A percentile compares a stretch with the other conserved stretches of the same genome.
Evolutionary conservation across 768 basidiomycete species (phyloP).

Genomic region (Amyloporia xantha): DNA sequence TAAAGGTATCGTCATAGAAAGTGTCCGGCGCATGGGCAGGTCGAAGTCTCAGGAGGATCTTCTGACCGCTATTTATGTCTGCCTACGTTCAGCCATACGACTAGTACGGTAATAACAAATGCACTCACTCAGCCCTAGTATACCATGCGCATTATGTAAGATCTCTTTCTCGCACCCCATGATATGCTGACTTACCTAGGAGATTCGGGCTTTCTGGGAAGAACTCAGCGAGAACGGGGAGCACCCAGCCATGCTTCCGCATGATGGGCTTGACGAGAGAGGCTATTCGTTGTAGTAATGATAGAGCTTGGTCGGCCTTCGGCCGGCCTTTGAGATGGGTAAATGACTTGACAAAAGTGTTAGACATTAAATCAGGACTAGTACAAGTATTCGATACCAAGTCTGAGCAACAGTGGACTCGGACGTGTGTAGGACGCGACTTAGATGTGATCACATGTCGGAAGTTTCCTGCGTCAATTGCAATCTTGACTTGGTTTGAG

Average conservation of each 20-base stretch:
- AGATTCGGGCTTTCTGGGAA: slow-evolving; percentile 70
- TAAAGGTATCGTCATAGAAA: slow-evolving; percentile 68
- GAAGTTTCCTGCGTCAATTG: too few relatives aligned
- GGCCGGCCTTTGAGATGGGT: slow-evolving; percentile 66
- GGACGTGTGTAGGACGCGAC: too few relatives aligned
- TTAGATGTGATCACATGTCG: too few relatives aligned
- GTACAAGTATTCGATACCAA: neutral
- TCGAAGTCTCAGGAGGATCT: slow-evolving; percentile 79
- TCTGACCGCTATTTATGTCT: slow-evolving; percentile 73
- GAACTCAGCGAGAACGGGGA: slow-evolving; percentile 82
- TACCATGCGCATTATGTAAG: neutral
- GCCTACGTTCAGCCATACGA: neutral
- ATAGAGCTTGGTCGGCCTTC: slow-evolving; percentile 59
- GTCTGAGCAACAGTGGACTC: too few relatives aligned
- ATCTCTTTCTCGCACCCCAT: neutral
- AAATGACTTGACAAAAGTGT: slow-evolving; percentile 57
- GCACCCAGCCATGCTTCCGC: slow-evolving; percentile 74
- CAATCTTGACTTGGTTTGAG: too few relatives aligned
- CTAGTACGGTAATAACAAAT: neutral
- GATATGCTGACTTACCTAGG: slow-evolving; percentile 45
- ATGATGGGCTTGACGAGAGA: slow-evolving; percentile 91
- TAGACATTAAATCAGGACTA: too few relatives aligned
- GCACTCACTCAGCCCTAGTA: slow-evolving; percentile 17
- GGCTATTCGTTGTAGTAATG: slow-evolving; percentile 61
- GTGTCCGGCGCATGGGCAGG: slow-evolving; percentile 60